A percentile compares a stretch with the other conserved stretches of the same genome.
These are phyloP conservation scores for Agrocybe pediades DNA, from an alignment of 768 basidiomycete species.

Conservation along the genomic window DNA sequence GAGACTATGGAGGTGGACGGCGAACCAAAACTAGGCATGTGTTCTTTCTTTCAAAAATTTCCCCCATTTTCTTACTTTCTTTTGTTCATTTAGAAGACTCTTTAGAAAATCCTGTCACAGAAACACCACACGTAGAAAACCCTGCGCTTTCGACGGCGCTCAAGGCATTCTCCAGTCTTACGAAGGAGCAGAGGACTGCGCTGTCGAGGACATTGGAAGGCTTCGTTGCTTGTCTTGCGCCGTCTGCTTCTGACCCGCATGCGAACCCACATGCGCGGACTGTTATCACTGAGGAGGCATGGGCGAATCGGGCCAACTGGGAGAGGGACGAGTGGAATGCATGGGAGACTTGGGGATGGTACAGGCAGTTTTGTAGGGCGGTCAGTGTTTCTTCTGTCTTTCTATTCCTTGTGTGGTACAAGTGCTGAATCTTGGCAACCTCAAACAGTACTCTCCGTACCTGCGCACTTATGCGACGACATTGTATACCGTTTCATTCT, in stretches of 20 bases:
- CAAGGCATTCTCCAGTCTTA: slow-evolving; percentile 75
- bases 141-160: slow-evolving; percentile 70
- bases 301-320: slow-evolving; percentile 75
- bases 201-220: slow-evolving; percentile 74
- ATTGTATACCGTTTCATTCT: slow-evolving; percentile 67
- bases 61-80: neutral
- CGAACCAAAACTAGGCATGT: slow-evolving; percentile 42
- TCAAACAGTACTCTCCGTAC: slow-evolving; percentile 73
- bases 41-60: neutral
- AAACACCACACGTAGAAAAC: slow-evolving; percentile 57
- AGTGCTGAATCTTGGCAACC: neutral
- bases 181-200: slow-evolving; percentile 74
- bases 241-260: slow-evolving; percentile 37
- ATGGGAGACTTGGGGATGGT: slow-evolving; percentile 94
- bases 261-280: slow-evolving; percentile 53
- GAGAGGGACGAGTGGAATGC: slow-evolving; percentile 74
- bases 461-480: slow-evolving; percentile 74
- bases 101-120: slow-evolving; percentile 28
- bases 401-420: neutral
- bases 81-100: slow-evolving; percentile 7
- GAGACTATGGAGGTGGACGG: slow-evolving; percentile 75
- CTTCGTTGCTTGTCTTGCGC: slow-evolving; percentile 68
- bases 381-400: slow-evolving; percentile 43
- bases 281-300: slow-evolving; percentile 66
- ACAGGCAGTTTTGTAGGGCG: slow-evolving; percentile 81